Evolutionary conservation across 2,329 filamentous ascomycete species (phyloP), one percentile per base, ranked within the genome.

Genomic region (Nigrospora osmanthi): DNA sequence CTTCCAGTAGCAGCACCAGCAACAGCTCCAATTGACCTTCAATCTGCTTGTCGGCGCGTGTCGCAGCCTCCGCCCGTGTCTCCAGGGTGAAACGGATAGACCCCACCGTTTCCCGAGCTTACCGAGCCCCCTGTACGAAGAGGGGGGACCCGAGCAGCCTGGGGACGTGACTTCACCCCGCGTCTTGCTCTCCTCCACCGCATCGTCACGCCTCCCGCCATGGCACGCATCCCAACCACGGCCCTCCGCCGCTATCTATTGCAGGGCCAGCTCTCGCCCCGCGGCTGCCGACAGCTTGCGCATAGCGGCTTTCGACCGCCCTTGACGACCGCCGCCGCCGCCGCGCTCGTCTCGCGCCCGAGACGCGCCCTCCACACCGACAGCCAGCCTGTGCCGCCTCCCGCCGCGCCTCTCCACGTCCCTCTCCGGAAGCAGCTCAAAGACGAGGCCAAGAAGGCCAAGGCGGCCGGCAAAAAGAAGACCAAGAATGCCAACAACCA

Each of bases 381-480:
- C 19, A 45, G 58, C 14, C n/a, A 33, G 15, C 32, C 19, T 28
- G 14, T 38, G 45, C 53, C 43, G 48, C 54, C 16, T 23, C 46
- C 58, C 14, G 36, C 55, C 15, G 35, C 35, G 16, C 10, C 39
- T 7, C 30, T 38, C 28, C 56, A 58, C 39, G 62, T 75, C 1
- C 81, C 84, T 11, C 67, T 88, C 11, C 79, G 85, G 31, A 89
- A 89, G 59, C 78, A 85, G 57, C 62, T 87, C 45, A 89, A 87
- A 55, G 82, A 87, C 23, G 76, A 85, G 49, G 80, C 75, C 14
- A 75, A 63, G 70, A 74, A 63, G 49, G 66, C 59, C 59, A 76
- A 73, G 49, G 58, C 62, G 0, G 54, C 62, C 0, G 68, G 65
- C 11, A 64, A 68, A 46, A 68, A 66, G 52, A 72, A 71, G 50